A percentile compares a stretch with the other conserved stretches of the same genome.
phyloP scores from a whole-genome alignment of 345 rosid species.

The Nephelium lappaceum region DNA sequence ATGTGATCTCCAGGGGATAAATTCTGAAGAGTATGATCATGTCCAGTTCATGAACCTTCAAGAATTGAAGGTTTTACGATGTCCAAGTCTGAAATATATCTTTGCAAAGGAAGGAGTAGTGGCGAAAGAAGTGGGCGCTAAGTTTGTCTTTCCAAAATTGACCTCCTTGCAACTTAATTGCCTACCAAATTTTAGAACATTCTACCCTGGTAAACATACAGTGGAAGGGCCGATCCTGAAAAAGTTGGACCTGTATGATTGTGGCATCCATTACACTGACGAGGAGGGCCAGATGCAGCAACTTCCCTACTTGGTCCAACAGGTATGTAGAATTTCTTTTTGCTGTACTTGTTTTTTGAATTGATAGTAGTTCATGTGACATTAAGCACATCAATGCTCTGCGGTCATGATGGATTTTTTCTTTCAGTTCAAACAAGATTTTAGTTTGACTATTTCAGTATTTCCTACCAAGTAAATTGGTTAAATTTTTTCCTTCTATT shows the following conservation, averaged over 20 bases:
- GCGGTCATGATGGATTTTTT: background rate
- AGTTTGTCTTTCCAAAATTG: constrained; percentile 28
- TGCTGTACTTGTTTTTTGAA: background rate
- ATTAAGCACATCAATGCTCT: too few species aligned
- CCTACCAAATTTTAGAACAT: constrained; percentile 16
- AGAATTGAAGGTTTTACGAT: background rate
- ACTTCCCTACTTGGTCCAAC: background rate
- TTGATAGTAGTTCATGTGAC: background rate
- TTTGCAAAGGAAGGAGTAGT: constrained; percentile 10
- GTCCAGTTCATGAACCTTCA: background rate
- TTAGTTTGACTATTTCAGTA: too few species aligned
- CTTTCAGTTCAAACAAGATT: too few species aligned
- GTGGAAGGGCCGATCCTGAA: constrained; percentile 24
- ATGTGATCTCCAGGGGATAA: background rate
- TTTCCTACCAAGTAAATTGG: background rate
- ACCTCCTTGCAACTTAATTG: background rate
- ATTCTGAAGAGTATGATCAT: background rate
- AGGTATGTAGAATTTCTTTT: background rate
- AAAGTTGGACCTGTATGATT: background rate
- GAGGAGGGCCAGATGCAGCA: background rate
- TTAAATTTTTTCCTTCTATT: background rate
- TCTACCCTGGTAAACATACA: constrained; percentile 25
- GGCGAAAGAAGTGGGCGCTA: background rate
- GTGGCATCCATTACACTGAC: background rate
- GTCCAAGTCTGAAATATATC: background rate